phyloP scores from a whole-genome alignment of 345 rosid species.

The Gossypium anomalum region DNA sequence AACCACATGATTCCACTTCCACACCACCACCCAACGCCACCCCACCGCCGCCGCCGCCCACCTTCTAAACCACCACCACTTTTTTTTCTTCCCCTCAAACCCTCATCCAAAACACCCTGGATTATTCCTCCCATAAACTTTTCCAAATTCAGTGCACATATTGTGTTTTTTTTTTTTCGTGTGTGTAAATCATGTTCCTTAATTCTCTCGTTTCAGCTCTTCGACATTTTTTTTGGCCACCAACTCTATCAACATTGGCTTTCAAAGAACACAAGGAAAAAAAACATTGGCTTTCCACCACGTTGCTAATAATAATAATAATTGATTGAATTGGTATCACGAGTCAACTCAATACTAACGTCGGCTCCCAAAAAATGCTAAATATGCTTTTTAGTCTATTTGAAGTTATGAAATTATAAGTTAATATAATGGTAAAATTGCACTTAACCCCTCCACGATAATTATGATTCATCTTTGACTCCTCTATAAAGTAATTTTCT shows the following conservation, averaged over 20 bases:
- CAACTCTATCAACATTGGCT: neutral
- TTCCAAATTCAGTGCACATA: neutral
- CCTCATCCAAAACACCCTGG: neutral
- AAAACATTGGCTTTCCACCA: neutral
- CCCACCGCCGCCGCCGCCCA: neutral
- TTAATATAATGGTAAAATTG: too few species aligned
- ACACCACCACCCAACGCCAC: neutral
- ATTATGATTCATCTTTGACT: too few species aligned
- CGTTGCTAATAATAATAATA: neutral
- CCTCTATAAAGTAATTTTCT: too few species aligned
- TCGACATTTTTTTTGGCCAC: neutral
- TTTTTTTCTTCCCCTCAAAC: neutral
- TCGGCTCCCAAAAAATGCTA: accelerated
- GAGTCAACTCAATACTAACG: too few species aligned
- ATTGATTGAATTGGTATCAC: too few species aligned
- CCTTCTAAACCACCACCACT: neutral
- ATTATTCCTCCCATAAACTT: neutral
- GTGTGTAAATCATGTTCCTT: neutral
- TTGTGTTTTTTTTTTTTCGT: neutral
- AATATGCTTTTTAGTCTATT: too few species aligned
- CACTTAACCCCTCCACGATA: too few species aligned
- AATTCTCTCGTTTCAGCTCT: neutral
- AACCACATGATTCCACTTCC: slow-evolving; percentile 4
- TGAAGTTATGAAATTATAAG: too few species aligned
- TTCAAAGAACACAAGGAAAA: neutral